Conservation (phyloP, 2,329 filamentous ascomycete species). For the Anthostomella pinea region DNA sequence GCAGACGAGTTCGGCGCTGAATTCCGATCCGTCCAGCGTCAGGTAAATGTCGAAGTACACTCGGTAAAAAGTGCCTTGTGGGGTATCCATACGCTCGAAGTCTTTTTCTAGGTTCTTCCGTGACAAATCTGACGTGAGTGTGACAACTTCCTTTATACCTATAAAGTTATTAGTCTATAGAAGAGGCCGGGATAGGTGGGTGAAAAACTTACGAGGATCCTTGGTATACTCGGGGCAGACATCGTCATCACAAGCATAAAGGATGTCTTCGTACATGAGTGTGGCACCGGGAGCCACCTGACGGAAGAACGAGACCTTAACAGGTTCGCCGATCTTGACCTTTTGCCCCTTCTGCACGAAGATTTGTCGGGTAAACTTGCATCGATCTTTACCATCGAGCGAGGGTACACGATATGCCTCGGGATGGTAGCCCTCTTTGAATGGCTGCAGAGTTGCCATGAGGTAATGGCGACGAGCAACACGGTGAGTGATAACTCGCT, state of each 20-base stretch:
- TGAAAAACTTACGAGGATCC: constrained; percentile 80
- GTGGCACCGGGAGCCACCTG: constrained; percentile 96
- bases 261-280: constrained; percentile 98
- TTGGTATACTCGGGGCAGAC: constrained; percentile 98
- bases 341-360: constrained; percentile 98
- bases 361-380: constrained; percentile 97
- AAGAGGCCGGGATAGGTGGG: background rate
- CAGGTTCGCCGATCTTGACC: constrained; percentile 98
- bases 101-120: constrained; percentile 99
- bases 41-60: constrained; percentile 80
- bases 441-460: constrained; percentile 97
- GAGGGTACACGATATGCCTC: constrained; percentile 97
- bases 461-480: constrained; percentile 97
- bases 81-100: constrained; percentile 98
- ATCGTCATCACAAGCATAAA: constrained; percentile 97
- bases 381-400: constrained; percentile 93
- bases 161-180: constrained; percentile 30
- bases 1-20: constrained; percentile 97
- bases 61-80: constrained; percentile 93
- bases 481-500: constrained; percentile 93
- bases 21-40: constrained; percentile 94
- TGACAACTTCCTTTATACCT: constrained; percentile 99
- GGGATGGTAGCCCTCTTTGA: constrained; percentile 98
- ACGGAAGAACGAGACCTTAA: constrained; percentile 98
- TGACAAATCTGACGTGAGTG: constrained; percentile 91